Evolutionary conservation across 306 rosid species (phyloP), one percentile per base, ranked within the genome.

Genomic region (Crataegus laevigata): DNA sequence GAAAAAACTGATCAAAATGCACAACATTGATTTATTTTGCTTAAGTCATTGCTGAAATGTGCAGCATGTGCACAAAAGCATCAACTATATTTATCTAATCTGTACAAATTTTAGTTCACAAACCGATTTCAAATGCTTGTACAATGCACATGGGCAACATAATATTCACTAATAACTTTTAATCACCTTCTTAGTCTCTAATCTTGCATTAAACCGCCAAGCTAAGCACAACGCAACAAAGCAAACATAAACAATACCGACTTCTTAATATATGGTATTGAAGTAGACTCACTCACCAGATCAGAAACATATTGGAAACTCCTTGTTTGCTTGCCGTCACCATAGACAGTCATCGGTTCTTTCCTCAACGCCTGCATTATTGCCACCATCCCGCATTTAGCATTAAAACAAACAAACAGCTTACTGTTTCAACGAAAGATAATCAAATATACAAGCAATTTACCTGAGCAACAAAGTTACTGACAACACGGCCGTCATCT

Each of bases 281-380:
- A 64, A 68, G 34, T 54, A 13, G 5, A 36, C 64, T 4, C 22
- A 30, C 88, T 88, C 88, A 89, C 99, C 91, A 94, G 85, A 85
- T 94, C 99, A 87, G 99, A 94, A 67, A 94, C 99, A 80, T 87
- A 94, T 69, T 94, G 99, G 92, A 94, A 94, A 84, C 99, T 94
- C 89, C 99, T 89, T 29, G 99, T 94, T 85, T 92, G 99, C 87
- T 94, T 92, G 74, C 99, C 99, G 83, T 94, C 99, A 73, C 99
- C 99, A 21, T 94, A 94, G 28, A 94, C 99, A 18, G 97, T 94
- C 85, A 94, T 68, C 69, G 99, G 96, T 76, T 90, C 97, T 88
- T 94, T 94, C 82, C 99, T 94, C 71, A 92, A 79, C 61, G 99
- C 99, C 99, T 94, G 89, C 89, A 87, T 45, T 29, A 77, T 72